phyloP scores from a whole-genome alignment of 2,329 filamentous ascomycete genomes.

The Pseudogymnoascus sp. region DNA sequence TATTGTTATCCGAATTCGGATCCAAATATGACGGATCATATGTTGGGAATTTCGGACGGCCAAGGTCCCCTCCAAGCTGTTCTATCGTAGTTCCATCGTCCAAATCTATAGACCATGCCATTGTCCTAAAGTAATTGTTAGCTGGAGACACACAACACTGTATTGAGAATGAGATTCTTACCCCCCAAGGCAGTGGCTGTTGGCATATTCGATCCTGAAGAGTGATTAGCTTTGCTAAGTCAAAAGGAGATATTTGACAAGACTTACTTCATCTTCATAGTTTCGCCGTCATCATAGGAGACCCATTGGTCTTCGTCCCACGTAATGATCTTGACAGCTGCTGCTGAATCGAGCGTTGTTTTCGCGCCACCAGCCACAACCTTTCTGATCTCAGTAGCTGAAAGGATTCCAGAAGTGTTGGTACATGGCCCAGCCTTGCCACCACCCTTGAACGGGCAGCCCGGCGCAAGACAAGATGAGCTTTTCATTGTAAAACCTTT shows the following conservation, averaged over 20 bases:
- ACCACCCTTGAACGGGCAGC: conserved; percentile 19
- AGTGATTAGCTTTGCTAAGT: not conserved
- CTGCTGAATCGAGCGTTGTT: conserved; percentile 22
- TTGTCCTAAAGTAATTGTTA: not conserved
- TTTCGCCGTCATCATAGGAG: conserved; percentile 11
- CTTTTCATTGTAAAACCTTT: conserved; percentile 19
- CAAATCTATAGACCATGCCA: conserved; percentile 11
- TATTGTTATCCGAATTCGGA: not conserved
- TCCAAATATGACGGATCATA: not conserved
- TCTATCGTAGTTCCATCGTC: conserved; percentile 12
- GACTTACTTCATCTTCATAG: not conserved
- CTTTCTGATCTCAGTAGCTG: conserved; percentile 11
- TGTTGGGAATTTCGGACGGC: not conserved
- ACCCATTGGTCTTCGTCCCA: conserved; percentile 34
- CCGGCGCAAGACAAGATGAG: conserved; percentile 17
- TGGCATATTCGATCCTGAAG: not conserved
- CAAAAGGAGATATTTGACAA: not conserved
- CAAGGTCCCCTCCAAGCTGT: conserved; percentile 4
- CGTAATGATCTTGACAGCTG: conserved; percentile 29
- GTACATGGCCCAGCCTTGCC: conserved; percentile 20
- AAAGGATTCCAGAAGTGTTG: conserved; percentile 20
- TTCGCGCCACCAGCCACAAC: conserved; percentile 18
- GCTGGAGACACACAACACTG: not conserved
- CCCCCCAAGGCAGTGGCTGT: not conserved
- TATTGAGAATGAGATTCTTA: not conserved